These are phyloP conservation scores for Beta lomatogona DNA, from an alignment of 179 eudicot species.

Conservation along the genomic window DNA sequence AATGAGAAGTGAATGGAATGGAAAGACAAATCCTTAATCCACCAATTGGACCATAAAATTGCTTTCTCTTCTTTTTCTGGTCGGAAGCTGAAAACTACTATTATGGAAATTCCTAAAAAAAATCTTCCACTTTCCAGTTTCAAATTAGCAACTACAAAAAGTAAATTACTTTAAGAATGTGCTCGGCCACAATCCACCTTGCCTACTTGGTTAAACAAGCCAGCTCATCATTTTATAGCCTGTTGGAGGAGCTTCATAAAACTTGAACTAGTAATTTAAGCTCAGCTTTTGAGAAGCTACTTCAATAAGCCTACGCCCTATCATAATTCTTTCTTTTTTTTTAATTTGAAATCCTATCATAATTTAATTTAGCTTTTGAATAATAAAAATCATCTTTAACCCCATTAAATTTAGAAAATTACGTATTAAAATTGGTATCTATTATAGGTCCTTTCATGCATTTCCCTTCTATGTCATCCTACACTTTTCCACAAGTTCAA, in stretches of 20 bases:
- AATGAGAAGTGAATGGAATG: neutral
- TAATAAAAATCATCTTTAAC: neutral
- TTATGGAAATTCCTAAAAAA: neutral
- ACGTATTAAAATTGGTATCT: neutral
- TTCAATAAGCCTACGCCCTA: too few relatives aligned
- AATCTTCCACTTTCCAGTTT: neutral
- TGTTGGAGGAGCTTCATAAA: neutral
- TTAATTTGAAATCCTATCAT: too few relatives aligned
- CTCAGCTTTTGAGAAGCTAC: too few relatives aligned
- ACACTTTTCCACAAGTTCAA: neutral
- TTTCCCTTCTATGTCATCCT: neutral
- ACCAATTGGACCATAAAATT: neutral
- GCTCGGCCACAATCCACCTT: neutral
- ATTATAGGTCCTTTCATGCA: neutral
- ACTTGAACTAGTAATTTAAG: too few relatives aligned
- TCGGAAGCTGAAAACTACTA: too few relatives aligned
- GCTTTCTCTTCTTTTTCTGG: neutral
- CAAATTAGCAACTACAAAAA: neutral
- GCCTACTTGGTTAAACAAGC: neutral
- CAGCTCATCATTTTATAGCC: neutral
- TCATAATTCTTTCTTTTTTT: too few relatives aligned
- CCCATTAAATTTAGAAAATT: neutral
- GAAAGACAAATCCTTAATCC: neutral
- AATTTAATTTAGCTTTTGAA: neutral
- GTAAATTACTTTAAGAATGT: neutral